phyloP scores from a whole-genome alignment of 139 green algal genomes.

The Haematococcus lacustris region DNA sequence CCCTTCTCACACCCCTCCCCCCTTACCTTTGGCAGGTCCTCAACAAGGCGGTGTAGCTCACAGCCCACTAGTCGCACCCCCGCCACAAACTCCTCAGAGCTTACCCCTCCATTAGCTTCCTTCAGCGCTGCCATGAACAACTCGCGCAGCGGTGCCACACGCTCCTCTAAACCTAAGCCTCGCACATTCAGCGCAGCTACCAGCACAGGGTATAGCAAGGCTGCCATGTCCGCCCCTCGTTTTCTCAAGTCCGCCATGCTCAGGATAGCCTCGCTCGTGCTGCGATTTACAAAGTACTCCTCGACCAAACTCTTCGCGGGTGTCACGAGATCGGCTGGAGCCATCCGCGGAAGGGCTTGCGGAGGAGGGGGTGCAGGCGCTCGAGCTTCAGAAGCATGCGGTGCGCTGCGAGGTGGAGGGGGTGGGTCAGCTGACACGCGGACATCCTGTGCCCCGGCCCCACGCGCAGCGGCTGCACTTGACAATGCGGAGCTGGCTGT shows the following conservation, averaged over 20 bases:
- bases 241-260: not conserved
- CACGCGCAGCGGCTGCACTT: not conserved
- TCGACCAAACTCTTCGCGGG: not conserved
- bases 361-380: not conserved
- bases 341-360: not conserved
- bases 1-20: not conserved
- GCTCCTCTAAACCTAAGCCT: not conserved
- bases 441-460: not conserved
- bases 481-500: not conserved
- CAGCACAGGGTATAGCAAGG: not conserved
- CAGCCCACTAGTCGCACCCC: not conserved
- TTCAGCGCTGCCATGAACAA: not conserved
- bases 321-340: not conserved
- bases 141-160: not conserved
- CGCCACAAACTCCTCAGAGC: not conserved
- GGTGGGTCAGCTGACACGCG: not conserved
- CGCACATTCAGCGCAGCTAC: not conserved
- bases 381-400: not conserved
- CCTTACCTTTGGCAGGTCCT: conserved; percentile 2
- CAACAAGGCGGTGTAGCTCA: not conserved
- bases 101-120: not conserved
- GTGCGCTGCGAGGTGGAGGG: too few species aligned
- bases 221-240: not conserved
- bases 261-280: not conserved
- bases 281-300: conserved; percentile 1